A percentile compares a stretch with the other conserved stretches of the same genome.
phyloP scores from a whole-genome alignment of 371 early-diverging fungal genomes.

The Haplosporangium sp. region DNA sequence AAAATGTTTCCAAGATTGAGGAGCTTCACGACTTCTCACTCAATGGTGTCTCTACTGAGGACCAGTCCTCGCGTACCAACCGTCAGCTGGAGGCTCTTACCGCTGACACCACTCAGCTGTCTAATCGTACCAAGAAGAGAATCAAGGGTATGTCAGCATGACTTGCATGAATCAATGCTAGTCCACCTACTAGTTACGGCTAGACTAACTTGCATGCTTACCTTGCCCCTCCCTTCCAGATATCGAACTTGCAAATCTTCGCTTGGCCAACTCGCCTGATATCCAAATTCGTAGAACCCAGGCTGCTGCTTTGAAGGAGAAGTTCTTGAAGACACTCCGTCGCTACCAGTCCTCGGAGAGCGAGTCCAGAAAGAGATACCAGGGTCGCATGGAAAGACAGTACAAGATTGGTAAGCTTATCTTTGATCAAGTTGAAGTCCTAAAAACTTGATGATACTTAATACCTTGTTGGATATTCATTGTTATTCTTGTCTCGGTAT shows the following conservation, averaged over 20 bases:
- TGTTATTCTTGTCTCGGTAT: not conserved
- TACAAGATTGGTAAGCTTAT: conserved; percentile 77
- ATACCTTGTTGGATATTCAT: no score
- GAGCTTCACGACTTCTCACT: conserved; percentile 76
- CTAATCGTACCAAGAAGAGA: conserved; percentile 70
- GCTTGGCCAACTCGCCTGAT: conserved; percentile 36
- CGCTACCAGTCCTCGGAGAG: conserved; percentile 86
- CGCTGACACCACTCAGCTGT: conserved; percentile 73
- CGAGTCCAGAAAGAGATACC: conserved; percentile 84
- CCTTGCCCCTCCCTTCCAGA: conserved; percentile 7
- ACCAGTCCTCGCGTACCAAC: conserved; percentile 69
- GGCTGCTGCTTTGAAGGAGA: conserved; percentile 81
- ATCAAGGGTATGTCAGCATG: conserved; percentile 62
- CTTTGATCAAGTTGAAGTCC: no score
- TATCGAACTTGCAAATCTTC: conserved; percentile 44
- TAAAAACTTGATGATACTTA: no score
- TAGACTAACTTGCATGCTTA: not conserved
- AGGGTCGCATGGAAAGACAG: conserved; percentile 87
- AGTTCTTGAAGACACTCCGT: conserved; percentile 85
- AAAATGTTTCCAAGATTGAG: conserved; percentile 75
- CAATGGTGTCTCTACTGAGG: conserved; percentile 74
- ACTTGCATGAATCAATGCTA: no score
- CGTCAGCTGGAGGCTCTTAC: conserved; percentile 77
- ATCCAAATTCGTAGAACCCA: conserved; percentile 55
- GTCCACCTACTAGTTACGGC: not conserved